Evolutionary conservation across 441 rosid genomes (phyloP).

Genomic region (Adansonia grandidieri): DNA sequence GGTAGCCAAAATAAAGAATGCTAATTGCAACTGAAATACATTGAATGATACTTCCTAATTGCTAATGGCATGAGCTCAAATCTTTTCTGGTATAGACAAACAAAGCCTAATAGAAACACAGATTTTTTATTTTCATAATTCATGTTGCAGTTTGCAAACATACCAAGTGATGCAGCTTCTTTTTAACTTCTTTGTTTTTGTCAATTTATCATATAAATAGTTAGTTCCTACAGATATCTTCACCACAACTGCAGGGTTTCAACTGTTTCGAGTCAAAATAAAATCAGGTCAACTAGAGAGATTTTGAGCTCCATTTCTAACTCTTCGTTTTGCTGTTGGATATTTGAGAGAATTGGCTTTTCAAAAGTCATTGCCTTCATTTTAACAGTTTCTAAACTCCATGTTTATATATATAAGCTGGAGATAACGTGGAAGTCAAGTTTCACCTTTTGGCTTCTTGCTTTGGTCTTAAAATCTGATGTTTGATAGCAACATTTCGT

Average conservation of each 20-base stretch:
- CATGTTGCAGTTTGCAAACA: too few relatives aligned
- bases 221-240: neutral
- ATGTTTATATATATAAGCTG: too few relatives aligned
- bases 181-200: too few relatives aligned
- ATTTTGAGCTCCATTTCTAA: neutral
- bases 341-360: neutral
- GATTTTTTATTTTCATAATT: too few relatives aligned
- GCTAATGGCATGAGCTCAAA: too few relatives aligned
- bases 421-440: constrained; percentile 22
- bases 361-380: neutral
- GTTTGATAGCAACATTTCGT: neutral
- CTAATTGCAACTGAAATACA: too few relatives aligned
- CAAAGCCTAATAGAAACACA: too few relatives aligned
- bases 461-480: neutral
- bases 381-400: neutral
- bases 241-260: neutral
- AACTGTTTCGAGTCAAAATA: neutral
- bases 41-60: too few relatives aligned
- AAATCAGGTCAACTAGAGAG: neutral
- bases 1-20: too few relatives aligned
- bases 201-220: neutral
- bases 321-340: neutral
- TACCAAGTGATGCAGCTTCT: too few relatives aligned
- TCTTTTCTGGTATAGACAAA: too few relatives aligned
- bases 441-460: neutral